Base-by-base conservation (phyloP, 352 stramenopile genomes). In the Albugo candida region DNA sequence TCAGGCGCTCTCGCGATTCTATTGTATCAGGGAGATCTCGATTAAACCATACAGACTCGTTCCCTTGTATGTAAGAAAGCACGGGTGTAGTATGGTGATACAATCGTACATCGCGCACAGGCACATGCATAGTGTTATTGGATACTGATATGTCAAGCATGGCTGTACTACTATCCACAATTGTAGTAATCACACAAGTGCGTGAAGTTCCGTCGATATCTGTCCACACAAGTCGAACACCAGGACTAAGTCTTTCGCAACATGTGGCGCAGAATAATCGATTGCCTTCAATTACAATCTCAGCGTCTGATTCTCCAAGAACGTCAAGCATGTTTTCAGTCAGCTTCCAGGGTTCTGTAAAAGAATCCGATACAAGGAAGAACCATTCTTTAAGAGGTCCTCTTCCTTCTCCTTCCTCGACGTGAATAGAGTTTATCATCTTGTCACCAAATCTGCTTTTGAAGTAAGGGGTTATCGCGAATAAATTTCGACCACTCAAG, bases 311-410 rank as follows among this genome's bases (percentile, higher is more conserved):
- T 31, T 31, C 24, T 8, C 24, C 24, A 31, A 8, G 8, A 3
- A 31, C 24, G 3, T 31, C 3, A 31, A 31, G 24, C 24, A 8
- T 3, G 8, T 31, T 31, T 31, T 31, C 24, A 31, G 24, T 31
- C 24, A 31, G 24, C 24, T 31, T 31, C 24, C 24, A 31, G 24
- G 24, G 8, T 31, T 31, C 3, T 31, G 24, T 31, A 31, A 31
- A 31, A 31, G 24, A 31, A 1, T 13, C 40, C 12, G 60, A 58
- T 0, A 86, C 40, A 0, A 86, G 47, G 10, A 49, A 46, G 48
- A 81, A 73, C 74, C 74, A 86, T 54, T 86, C 74, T 41, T 83
- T 86, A 12, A 86, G 39, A 10, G 73, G 73, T 0, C 70, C 73
- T 47, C 69, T 76, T 11, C 73, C 73, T 64, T 85, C 73, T 31